These are phyloP conservation scores for Ogataea parapolymorpha DNA, from an alignment of 805 yeast species.

Conservation along the genomic window DNA sequence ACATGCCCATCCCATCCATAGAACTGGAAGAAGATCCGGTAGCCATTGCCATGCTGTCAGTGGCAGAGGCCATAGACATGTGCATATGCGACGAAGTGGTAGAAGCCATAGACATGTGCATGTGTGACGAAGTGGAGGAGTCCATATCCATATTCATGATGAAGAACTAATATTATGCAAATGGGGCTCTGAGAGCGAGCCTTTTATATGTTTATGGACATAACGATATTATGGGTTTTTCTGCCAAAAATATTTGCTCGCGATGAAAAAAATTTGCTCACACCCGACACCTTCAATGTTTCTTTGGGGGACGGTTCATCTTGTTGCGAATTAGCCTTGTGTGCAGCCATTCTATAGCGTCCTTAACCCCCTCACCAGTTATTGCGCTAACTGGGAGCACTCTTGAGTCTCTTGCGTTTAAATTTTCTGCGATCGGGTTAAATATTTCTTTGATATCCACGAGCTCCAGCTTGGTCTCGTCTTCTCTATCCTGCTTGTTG, in stretches of 20 bases:
- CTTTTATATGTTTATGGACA: neutral
- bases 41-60: constrained; percentile 19
- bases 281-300: constrained; percentile 32
- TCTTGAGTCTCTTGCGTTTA: constrained; percentile 88
- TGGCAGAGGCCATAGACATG: neutral
- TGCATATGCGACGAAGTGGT: neutral
- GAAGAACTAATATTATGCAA: neutral
- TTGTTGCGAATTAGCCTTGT: constrained; percentile 68
- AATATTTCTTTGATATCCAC: constrained; percentile 80
- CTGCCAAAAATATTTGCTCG: constrained; percentile 5
- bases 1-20: constrained; percentile 21
- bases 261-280: constrained; percentile 7
- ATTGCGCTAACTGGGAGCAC: constrained; percentile 88
- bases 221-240: neutral
- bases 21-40: constrained; percentile 13
- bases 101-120: neutral
- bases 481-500: constrained; percentile 80
- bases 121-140: neutral
- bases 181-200: neutral
- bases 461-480: constrained; percentile 58
- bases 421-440: constrained; percentile 74
- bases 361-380: constrained; percentile 77
- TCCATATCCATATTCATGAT: constrained; percentile 4
- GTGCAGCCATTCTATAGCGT: constrained; percentile 86
- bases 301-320: constrained; percentile 51